Base-by-base conservation (phyloP, 129 eudicot genomes). In the Flaveria linearis region DNA sequence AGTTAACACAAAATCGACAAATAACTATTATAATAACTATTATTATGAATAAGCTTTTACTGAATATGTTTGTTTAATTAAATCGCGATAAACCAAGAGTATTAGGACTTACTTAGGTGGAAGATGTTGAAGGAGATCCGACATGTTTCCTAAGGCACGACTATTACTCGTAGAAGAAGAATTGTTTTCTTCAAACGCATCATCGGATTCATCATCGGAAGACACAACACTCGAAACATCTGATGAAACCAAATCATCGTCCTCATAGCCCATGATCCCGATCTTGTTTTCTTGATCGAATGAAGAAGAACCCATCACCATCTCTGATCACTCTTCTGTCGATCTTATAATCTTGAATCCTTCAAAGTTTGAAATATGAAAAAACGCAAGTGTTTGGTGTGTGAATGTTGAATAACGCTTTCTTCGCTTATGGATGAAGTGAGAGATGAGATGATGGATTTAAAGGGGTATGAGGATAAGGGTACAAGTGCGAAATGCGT, bases 91-190 rank as follows among this genome's bases (percentile, higher is more conserved):
- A 20, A 20, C 22, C 22, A 20, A 20, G 22, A 20, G 22, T 20
- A 20, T 20, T 20, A 20, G 22, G 22, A 20, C 22, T 20, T 20
- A 20, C 22, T 90, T 90, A 86, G 88, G 55, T 2, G 96, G 96
- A 9, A 90, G 90, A 73, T 90, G 86, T 68, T 84, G 89, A 68
- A 90, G 82, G 13, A 90, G 84, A 69, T 86, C 86, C 10, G 96
- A 86, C 96, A 88, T 90, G 55, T 88, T 89, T 61, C 81, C 80
- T 51, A 87, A 84, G 2, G 80, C 82, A 43, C 56, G 23, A 23
- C 63, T 65, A 5, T 25, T 25, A 53, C 68, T 60, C 68, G 49
- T 30, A 6, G 82, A 64, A 55, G 81, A 75, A 39, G 80, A 79
- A 47, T 41, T 8, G 25, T 22, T 75, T 30, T 73, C 77, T 15